These are phyloP conservation scores for Phytophthora litchii DNA, from an alignment of 352 stramenopile genomes.

Conservation along the genomic window DNA sequence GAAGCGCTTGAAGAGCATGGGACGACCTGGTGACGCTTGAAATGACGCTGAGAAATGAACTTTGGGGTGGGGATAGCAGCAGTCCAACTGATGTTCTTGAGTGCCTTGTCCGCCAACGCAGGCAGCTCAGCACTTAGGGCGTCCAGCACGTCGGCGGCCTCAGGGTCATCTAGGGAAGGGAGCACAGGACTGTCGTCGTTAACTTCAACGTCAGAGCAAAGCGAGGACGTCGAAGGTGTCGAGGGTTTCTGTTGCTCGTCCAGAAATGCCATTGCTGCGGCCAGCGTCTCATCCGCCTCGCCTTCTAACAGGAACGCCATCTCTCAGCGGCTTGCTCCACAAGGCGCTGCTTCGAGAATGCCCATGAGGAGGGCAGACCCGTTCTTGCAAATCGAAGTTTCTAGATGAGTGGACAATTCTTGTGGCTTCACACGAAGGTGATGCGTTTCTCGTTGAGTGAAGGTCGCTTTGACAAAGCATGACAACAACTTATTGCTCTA, in stretches of 20 bases:
- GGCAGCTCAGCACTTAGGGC: slow-evolving; percentile 24
- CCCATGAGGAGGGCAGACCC: background rate
- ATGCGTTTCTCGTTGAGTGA: slow-evolving; percentile 3
- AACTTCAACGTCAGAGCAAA: background rate
- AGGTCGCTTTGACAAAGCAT: slow-evolving; percentile 3
- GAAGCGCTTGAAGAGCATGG: slow-evolving; percentile 14
- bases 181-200: slow-evolving; percentile 11
- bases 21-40: slow-evolving; percentile 23
- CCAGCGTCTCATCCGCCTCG: slow-evolving; percentile 33
- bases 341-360: slow-evolving; percentile 22
- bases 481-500: too few relatives aligned
- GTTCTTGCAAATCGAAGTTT: slow-evolving; percentile 10
- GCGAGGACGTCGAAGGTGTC: too few relatives aligned
- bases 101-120: slow-evolving; percentile 10
- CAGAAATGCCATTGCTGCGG: slow-evolving; percentile 33
- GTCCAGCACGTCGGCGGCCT: slow-evolving; percentile 30
- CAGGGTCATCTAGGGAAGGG: slow-evolving; percentile 23
- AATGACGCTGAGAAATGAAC: slow-evolving; percentile 17
- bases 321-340: background rate
- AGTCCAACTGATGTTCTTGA: slow-evolving; percentile 11
- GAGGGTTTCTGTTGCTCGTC: slow-evolving; percentile 21
- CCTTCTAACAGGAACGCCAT: slow-evolving; percentile 38
- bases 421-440: slow-evolving; percentile 10
- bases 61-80: slow-evolving; percentile 6
- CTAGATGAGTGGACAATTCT: slow-evolving; percentile 18